Base-by-base conservation (phyloP, 1,139 yeast genomes). In the Suhomyces taliae region DNA sequence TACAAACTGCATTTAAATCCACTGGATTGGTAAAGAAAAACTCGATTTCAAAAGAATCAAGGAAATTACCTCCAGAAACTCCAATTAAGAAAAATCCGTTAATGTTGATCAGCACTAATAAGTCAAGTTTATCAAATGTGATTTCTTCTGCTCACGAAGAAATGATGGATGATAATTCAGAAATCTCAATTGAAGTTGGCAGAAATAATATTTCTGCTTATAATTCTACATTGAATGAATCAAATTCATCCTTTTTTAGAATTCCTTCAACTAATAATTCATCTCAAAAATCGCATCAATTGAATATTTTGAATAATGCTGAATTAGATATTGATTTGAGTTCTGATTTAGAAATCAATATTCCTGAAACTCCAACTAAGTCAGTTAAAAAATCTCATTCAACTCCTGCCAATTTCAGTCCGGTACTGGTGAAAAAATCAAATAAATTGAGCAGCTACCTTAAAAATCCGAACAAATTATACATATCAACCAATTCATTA, bases 1-100 rank as follows among this genome's bases (percentile, higher is more conserved):
- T 88, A 40, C 96, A 88, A 62, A 85, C 93, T 0, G 96, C 95
- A 11, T 90, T 90, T 64, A 78, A 82, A 65, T 81, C 93, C 5
- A 72, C 87, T 0, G 96, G 96, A 0, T 70, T 89, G 39, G 65
- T 85, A 49, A 87, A 91, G 51, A 89, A 89, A 67, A 83, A 81
- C 52, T 79, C 83, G 46, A 65, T 82, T 26, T 64, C 63, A 26
- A 58, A 54, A 35, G 60, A 70, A 49, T 42, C 66, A 50, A 59
- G 67, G 37, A 70, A 75, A 38, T 58, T 70, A 26, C 78, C 78
- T 45, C 96, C 96, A 0, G 96, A 89, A 55, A 89, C 96, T 0
- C 96, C 96, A 0, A 85, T 90, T 59, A 89, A 88, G 60, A 79
- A 78, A 57, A 76, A 74, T 50, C 78, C 90, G 69, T 46, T 69